phyloP scores from a whole-genome alignment of 495 filamentous ascomycete species.

The Durotheca rogersii region DNA sequence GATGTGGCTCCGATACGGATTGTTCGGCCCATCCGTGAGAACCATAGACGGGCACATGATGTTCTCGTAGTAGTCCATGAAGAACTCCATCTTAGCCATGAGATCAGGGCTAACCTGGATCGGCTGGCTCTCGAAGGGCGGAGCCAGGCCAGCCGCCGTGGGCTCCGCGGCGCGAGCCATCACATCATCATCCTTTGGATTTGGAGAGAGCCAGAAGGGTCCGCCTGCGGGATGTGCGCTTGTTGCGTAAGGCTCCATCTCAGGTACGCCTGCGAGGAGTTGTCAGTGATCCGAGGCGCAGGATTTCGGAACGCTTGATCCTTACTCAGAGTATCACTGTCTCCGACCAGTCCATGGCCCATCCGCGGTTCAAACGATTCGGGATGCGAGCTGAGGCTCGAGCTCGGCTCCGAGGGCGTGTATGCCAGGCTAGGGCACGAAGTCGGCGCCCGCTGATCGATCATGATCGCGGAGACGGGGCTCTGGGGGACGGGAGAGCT shows the following conservation, averaged over 20 bases:
- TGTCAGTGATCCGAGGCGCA: conserved; percentile 37
- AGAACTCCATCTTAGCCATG: conserved; percentile 58
- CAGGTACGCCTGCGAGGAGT: conserved; percentile 42
- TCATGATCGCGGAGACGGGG: conserved; percentile 53
- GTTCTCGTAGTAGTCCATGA: conserved; percentile 79
- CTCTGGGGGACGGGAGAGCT: conserved; percentile 52
- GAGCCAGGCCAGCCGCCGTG: conserved; percentile 23
- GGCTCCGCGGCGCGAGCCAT: conserved; percentile 37
- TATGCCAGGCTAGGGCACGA: conserved; percentile 55
- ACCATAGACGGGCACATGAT: conserved; percentile 89
- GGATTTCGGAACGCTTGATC: conserved; percentile 31
- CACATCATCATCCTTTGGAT: conserved; percentile 43
- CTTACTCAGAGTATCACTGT: conserved; percentile 51
- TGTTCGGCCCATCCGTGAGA: conserved; percentile 78
- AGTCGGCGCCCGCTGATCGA: conserved; percentile 51
- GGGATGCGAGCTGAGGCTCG: conserved; percentile 48
- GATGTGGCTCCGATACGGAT: conserved; percentile 85
- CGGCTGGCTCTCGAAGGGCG: conserved; percentile 37
- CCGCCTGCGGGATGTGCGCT: conserved; percentile 44
- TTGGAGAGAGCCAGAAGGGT: conserved; percentile 44
- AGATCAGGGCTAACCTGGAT: conserved; percentile 52
- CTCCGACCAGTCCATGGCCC: conserved; percentile 46
- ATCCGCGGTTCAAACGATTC: conserved; percentile 49
- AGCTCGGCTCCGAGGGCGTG: conserved; percentile 48
- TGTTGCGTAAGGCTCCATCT: conserved; percentile 49